Conservation (phyloP, 805 yeast genomes). For the Starmerella kuoi region DNA sequence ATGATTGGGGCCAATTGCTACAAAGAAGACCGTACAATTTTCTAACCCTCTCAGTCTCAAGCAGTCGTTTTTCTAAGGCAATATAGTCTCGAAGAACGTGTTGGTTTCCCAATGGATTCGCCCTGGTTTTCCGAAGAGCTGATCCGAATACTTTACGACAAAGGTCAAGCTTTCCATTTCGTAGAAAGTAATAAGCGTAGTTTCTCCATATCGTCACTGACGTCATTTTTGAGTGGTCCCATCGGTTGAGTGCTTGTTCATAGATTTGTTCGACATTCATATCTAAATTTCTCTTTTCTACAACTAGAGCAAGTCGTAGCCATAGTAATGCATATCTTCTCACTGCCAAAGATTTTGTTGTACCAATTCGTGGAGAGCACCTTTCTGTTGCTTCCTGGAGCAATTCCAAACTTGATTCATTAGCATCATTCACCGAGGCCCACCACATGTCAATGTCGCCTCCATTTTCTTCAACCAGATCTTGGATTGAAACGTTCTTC, state of each 20-base stretch:
- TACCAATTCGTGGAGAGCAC: conserved; percentile 30
- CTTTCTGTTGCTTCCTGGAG: conserved; percentile 29
- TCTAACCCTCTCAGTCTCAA: conserved; percentile 73
- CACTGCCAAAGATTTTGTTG: conserved; percentile 42
- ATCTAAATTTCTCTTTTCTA: conserved; percentile 36
- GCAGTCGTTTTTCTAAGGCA: conserved; percentile 48
- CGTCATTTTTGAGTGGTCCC: conserved; percentile 51
- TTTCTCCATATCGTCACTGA: conserved; percentile 65
- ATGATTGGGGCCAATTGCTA: conserved; percentile 35
- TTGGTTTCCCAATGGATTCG: conserved; percentile 24
- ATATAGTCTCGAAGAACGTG: conserved; percentile 56
- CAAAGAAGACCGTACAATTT: conserved; percentile 55
- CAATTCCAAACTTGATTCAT: conserved; percentile 32
- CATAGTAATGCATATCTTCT: conserved; percentile 56
- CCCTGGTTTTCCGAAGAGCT: conserved; percentile 50
- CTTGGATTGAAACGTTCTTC: too few relatives aligned
- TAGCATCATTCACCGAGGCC: conserved; percentile 38
- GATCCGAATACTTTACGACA: conserved; percentile 64
- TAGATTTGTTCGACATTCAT: conserved; percentile 40
- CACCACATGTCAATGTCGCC: conserved; percentile 64
- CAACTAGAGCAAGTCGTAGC: conserved; percentile 51
- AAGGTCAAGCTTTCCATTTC: conserved; percentile 39
- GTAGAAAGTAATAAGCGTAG: conserved; percentile 59
- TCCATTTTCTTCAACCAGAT: conserved; percentile 1
- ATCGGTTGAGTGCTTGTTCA: conserved; percentile 35